Base-by-base conservation (phyloP, 345 rosid species). In the Physaria fendleri region DNA sequence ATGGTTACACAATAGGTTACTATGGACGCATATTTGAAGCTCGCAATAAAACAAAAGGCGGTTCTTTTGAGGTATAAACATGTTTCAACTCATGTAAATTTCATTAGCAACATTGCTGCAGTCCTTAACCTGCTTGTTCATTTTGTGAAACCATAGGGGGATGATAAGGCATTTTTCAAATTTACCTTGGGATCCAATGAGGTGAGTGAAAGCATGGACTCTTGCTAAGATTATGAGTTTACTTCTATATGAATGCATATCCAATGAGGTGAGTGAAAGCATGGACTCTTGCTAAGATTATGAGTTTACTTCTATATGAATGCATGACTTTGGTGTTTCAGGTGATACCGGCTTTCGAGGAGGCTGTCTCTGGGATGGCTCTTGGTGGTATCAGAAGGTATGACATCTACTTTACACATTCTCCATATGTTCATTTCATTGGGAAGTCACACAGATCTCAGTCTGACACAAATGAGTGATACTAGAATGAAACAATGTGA, bases 21-120 rank as follows among this genome's bases (percentile, higher is more conserved):
- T 88, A 91, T 71, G 98, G 98, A 47, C 98, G 98, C 60, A 91
- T 91, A 54, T 91, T 91, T 78, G 98, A 91, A 84, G 98, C 98
- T 72, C 90, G 98, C 68, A 91, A 91, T 77, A 91, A 82, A 78
- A 84, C 95, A 39, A 88, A 88, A 71, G 98, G 98, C 0, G 95
- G 98, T 69, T 88, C 96, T 28, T 92, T 92, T 82, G 90, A 78
- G 95, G 98, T 88, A 67, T 46, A 42, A 15, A 39, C 44, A 8
- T 2, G n/a, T 22, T 46, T 49, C 0, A 7, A 8, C 27, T 54
- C 29, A 8, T 47, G 16, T 58, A 21, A 9, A 17, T 40, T 69
- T 42, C 68, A 16, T 22, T 45, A 13, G 41, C 42, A 24, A 21
- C 30, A 25, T 10, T 17, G 35, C 20, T 22, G 18, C 29, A 28